Base-by-base conservation (phyloP, 2,329 filamentous ascomycete species). In the Trichophyton equinum region DNA sequence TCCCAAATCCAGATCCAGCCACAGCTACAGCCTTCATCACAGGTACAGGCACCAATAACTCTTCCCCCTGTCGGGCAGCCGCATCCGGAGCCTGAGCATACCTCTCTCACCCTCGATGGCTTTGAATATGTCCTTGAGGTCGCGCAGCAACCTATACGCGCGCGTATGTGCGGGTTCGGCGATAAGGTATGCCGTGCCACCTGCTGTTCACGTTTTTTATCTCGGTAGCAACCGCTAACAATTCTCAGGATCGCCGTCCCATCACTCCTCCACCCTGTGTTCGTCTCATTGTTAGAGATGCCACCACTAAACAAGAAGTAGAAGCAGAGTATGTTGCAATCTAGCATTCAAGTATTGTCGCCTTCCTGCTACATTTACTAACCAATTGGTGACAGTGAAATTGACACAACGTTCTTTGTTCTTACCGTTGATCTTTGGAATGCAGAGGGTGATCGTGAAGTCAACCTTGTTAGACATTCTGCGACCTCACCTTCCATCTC, bases 101-200 rank as follows among this genome's bases (percentile, higher is more conserved):
- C 49, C 30, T 57, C 55, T 15, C 18, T 25, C n/a, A 20, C 38
- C 6, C 38, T 40, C 11, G 55, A 57, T 38, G 55, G 55, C 38
- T 42, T 25, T 20, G 55, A 38, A 33, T 78, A 74, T 73, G 87
- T 85, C 64, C 81, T 96, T 58, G 79, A 86, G 66, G 89, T 96
- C 63, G 85, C 89, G 66, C 94, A 99, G 77, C 91, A 97, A 74
- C 94, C 94, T 58, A 82, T 89, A 68, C 85, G 94, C 68, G 94
- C 94, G 66, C 88, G 94, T 64, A 97, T 97, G 94, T 99, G 94
- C 77, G 94, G 94, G 6, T 99, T 97, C 76, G 94, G 94, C 64
- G 94, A 99, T 78, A 99, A 97, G 82, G 89, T 94, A 76, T 61
- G 22, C 40, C 15, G 9, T 27, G 22, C 33, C 22, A 13, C 15